Conservation (phyloP, 306 rosid species). For the Rosa persica region DNA sequence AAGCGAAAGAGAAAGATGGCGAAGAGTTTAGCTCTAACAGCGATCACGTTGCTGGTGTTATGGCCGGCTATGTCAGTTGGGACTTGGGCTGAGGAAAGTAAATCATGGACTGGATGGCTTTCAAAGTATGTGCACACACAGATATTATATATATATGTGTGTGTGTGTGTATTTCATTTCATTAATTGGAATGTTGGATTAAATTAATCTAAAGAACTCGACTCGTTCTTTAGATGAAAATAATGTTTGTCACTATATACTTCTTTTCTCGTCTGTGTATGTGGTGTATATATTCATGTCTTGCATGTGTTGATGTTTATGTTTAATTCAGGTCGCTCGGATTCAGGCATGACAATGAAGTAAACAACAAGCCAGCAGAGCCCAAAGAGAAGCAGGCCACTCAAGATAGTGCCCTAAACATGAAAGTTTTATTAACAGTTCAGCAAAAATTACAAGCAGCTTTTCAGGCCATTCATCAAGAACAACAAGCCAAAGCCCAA, state of each 20-base stretch:
- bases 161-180: not conserved
- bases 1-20: not conserved
- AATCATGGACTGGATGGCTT: not conserved
- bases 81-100: not conserved
- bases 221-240: not conserved
- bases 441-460: no score
- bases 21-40: not conserved
- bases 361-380: no score
- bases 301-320: not conserved
- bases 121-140: not conserved
- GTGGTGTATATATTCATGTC: not conserved
- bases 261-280: no score
- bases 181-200: no score
- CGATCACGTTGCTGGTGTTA: not conserved
- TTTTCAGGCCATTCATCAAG: no score
- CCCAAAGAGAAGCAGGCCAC: no score
- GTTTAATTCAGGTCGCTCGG: not conserved
- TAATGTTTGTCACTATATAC: no score
- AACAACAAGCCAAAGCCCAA: no score
- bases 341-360: not conserved
- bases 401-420: no score
- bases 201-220: no score
- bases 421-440: no score
- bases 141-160: not conserved
- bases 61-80: conserved; percentile 3